Percentiles rank a stretch among this genome's conserved stretches.
Evolutionary conservation across 805 yeast species (phyloP).

Genomic region (Cyberlindnera xishuangbannaensis): DNA sequence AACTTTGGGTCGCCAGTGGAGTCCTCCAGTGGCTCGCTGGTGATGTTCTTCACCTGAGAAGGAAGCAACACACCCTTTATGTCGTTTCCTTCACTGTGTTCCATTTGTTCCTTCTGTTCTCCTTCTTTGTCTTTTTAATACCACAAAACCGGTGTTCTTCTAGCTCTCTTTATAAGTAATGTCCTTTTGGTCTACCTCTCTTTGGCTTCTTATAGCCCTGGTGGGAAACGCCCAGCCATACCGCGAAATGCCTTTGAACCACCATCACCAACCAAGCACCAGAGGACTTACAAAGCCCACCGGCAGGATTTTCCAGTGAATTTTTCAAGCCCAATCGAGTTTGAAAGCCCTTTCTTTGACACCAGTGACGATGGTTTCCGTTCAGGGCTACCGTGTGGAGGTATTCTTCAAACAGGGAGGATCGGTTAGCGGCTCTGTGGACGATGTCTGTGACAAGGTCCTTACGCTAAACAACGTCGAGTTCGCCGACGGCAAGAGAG

Average conservation of each 20-base stretch:
- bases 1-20: slow-evolving; percentile 12
- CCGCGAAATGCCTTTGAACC: no score
- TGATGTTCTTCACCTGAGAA: no score
- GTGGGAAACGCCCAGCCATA: no score
- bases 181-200: no score
- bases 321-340: neutral
- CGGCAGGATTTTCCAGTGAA: no score
- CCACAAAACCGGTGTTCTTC: no score
- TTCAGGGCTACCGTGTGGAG: slow-evolving; percentile 11
- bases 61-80: neutral
- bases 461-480: slow-evolving; percentile 38
- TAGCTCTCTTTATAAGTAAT: no score
- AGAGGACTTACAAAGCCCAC: no score
- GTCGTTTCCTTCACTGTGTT: neutral
- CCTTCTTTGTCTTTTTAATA: no score
- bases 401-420: slow-evolving; percentile 7
- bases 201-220: no score
- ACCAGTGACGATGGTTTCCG: slow-evolving; percentile 11
- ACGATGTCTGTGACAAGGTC: slow-evolving; percentile 32
- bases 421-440: slow-evolving; percentile 8
- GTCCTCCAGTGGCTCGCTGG: neutral
- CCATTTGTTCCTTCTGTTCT: no score
- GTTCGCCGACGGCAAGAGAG: slow-evolving; percentile 33
- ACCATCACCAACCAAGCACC: no score
- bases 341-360: neutral